Evolutionary conservation across 139 green algal genomes (phyloP).

Genomic region (Pleodorina starrii): DNA sequence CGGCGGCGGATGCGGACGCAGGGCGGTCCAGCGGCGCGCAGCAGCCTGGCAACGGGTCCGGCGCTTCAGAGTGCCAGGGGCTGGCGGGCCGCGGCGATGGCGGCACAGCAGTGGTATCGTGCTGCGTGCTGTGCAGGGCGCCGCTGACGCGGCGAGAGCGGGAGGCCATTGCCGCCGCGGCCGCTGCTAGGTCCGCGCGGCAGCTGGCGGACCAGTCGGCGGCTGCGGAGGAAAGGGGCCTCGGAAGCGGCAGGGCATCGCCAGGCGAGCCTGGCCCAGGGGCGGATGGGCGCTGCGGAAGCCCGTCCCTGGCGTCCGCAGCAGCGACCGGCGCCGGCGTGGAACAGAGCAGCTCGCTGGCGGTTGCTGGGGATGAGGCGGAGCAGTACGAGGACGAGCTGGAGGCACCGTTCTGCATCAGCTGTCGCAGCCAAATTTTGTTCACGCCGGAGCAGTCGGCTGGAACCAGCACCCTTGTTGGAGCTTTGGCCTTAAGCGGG

Average conservation of each 20-base stretch:
- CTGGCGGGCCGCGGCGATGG: background rate
- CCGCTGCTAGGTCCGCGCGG: too few relatives aligned
- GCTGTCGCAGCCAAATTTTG: conserved; percentile 40
- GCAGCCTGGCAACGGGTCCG: too few relatives aligned
- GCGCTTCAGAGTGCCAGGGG: too few relatives aligned
- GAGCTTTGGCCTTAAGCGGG: background rate
- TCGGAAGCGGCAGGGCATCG: too few relatives aligned
- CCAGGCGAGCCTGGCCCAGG: too few relatives aligned
- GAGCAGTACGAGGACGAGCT: background rate
- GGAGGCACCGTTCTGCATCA: background rate
- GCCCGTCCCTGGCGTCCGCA: too few relatives aligned
- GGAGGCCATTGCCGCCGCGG: background rate
- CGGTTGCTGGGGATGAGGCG: background rate
- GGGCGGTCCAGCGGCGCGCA: background rate
- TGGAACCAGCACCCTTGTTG: too few relatives aligned
- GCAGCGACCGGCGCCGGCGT: background rate
- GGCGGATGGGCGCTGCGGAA: too few relatives aligned
- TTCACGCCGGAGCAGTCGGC: background rate
- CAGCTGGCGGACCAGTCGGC: too few relatives aligned
- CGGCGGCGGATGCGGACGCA: background rate
- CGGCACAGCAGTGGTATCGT: background rate
- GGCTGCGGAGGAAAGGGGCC: too few relatives aligned
- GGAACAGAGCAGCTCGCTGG: background rate
- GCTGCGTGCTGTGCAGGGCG: conserved; percentile 27
- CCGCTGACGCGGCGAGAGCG: conserved; percentile 5